phyloP scores from a whole-genome alignment of 768 basidiomycete genomes.

The Boletus pseudo-olivaceus region DNA sequence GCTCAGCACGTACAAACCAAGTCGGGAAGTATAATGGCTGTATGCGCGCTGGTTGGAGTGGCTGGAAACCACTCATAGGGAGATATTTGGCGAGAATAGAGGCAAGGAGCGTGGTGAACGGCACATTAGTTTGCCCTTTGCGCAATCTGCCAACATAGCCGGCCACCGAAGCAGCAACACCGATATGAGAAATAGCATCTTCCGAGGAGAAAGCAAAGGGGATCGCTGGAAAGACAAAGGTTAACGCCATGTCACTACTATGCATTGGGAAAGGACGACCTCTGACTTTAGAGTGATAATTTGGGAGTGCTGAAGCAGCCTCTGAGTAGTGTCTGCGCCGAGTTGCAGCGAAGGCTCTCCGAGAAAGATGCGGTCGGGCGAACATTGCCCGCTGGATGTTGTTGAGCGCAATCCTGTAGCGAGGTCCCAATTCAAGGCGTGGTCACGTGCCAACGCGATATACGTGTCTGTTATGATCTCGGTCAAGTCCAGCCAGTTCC shows the following conservation, averaged over 20 bases:
- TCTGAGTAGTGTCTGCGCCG: conserved; percentile 22
- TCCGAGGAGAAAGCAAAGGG: conserved; percentile 49
- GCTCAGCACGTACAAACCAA: conserved; percentile 58
- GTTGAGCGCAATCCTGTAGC: not conserved
- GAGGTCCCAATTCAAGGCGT: not conserved
- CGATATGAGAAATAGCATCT: conserved; percentile 41
- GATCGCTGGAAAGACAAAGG: conserved; percentile 36
- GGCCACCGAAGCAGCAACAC: conserved; percentile 32
- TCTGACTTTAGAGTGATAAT: conserved; percentile 39
- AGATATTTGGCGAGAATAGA: conserved; percentile 37
- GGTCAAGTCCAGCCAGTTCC: not conserved
- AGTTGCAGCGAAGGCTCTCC: not conserved
- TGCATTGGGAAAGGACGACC: conserved; percentile 23
- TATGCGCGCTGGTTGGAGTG: conserved; percentile 43
- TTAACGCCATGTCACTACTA: conserved; percentile 1
- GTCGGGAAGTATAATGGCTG: conserved; percentile 58
- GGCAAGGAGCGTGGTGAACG: conserved; percentile 22
- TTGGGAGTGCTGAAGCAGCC: not conserved
- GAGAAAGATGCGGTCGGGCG: conserved; percentile 6
- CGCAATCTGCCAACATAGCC: conserved; percentile 20
- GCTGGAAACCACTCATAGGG: conserved; percentile 36
- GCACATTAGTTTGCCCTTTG: conserved; percentile 11
- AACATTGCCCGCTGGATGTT: conserved; percentile 14
- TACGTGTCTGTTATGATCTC: conserved; percentile 27
- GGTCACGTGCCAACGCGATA: conserved; percentile 27